Evolutionary conservation across 306 rosid species (phyloP).

Genomic region (Oxytropis ochrocephala): DNA sequence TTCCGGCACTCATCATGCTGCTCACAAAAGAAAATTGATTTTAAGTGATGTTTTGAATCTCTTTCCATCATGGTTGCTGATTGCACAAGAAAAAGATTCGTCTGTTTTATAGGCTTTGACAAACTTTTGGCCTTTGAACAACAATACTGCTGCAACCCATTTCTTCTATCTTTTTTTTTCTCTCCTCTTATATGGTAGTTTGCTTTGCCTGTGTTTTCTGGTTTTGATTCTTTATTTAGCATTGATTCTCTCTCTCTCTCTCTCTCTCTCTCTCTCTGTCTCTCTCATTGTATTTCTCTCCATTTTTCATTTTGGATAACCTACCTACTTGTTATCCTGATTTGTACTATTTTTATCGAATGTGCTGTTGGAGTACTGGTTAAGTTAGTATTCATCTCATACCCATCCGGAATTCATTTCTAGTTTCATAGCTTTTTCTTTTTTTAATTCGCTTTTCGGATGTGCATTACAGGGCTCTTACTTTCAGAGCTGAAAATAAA

Average conservation of each 20-base stretch:
- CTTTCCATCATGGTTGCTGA: not conserved
- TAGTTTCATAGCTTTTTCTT: not conserved
- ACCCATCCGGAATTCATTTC: not conserved
- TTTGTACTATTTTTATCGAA: not conserved
- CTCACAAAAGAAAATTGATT: not conserved
- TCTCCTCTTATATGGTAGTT: not conserved
- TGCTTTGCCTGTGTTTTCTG: not conserved
- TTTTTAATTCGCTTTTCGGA: not conserved
- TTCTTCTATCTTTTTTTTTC: not conserved
- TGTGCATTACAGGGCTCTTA: constrained; percentile 26
- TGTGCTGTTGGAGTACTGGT: not conserved
- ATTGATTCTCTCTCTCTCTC: not conserved
- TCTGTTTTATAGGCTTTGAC: not conserved
- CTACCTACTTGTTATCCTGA: not conserved
- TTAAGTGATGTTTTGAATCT: not conserved
- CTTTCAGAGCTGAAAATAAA: constrained; percentile 18
- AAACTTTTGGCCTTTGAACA: not conserved
- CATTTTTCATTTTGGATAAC: not conserved
- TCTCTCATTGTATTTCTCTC: too few species aligned
- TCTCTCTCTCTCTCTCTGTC: too few species aligned
- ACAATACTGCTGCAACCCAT: not conserved
- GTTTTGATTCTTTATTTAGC: not conserved
- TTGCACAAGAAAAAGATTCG: not conserved
- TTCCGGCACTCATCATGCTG: not conserved
- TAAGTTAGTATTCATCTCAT: not conserved